These are phyloP conservation scores for Alternaria incomplexa DNA, from an alignment of 2,329 filamentous ascomycete species.

Conservation along the genomic window DNA sequence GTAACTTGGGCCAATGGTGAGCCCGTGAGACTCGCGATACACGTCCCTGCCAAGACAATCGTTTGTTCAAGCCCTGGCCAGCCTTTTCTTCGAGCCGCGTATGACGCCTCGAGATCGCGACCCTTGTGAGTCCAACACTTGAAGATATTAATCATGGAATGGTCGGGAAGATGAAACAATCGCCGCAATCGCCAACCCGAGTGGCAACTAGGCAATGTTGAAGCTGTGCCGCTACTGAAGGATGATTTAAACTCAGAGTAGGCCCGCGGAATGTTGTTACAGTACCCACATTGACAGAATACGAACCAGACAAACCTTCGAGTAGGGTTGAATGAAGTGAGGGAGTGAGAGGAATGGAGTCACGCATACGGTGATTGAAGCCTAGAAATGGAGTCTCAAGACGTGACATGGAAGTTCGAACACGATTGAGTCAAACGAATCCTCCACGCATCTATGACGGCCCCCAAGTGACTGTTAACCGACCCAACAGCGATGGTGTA, in stretches of 20 bases:
- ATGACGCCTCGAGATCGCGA: not conserved
- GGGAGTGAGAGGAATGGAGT: not conserved
- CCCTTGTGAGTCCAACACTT: not conserved
- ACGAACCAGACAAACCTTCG: not conserved
- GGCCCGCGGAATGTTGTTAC: not conserved
- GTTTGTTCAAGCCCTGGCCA: slow-evolving; percentile 14
- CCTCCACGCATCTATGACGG: not conserved
- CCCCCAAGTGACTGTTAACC: not conserved
- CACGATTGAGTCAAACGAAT: not conserved
- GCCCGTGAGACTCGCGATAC: slow-evolving; percentile 7
- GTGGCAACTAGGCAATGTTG: not conserved
- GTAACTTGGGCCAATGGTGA: slow-evolving; percentile 5
- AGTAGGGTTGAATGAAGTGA: not conserved
- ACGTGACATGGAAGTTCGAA: not conserved
- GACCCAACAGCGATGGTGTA: not conserved
- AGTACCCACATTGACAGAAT: not conserved
- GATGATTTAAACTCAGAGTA: not conserved
- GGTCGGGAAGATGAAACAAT: slow-evolving; percentile 2
- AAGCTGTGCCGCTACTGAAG: not conserved
- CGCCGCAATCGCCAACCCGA: not conserved
- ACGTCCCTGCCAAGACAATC: slow-evolving; percentile 13
- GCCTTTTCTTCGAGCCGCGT: slow-evolving; percentile 1
- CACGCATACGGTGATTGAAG: not conserved
- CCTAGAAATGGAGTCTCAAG: not conserved
- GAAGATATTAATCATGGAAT: not conserved